Evolutionary conservation across 441 rosid genomes (phyloP).

Genomic region (Syzygium syzygioides): DNA sequence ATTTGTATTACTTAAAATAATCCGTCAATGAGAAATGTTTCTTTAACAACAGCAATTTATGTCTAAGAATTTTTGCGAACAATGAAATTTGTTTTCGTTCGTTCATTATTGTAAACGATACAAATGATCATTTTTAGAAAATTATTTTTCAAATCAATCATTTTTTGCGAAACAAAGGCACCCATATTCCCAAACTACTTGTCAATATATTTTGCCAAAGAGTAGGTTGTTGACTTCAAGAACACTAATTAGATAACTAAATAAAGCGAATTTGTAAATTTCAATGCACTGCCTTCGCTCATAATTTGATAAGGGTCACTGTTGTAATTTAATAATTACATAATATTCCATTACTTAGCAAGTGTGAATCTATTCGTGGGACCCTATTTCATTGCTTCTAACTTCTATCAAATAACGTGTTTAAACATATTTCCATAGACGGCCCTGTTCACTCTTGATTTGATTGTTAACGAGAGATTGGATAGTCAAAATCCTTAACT

Average conservation of each 20-base stretch:
- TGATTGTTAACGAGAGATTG: background rate
- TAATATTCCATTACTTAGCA: no score
- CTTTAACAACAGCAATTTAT: background rate
- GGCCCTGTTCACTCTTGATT: background rate
- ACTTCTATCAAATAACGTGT: background rate
- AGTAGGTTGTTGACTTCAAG: background rate
- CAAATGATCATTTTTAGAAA: rapidly evolving
- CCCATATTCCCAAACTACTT: rapidly evolving
- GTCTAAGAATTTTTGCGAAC: background rate
- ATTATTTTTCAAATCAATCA: rapidly evolving
- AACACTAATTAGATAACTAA: background rate
- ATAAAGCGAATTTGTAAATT: no score
- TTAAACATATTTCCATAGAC: background rate
- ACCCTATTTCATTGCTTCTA: background rate
- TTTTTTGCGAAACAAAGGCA: rapidly evolving
- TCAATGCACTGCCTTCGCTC: background rate
- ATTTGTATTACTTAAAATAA: background rate
- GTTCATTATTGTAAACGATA: rapidly evolving
- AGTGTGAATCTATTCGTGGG: no score
- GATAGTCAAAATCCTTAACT: background rate
- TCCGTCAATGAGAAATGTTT: background rate
- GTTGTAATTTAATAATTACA: no score
- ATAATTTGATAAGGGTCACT: background rate
- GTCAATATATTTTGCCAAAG: background rate
- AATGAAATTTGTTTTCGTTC: background rate